Base-by-base conservation (phyloP, 345 rosid species). In the Mercurialis annua region DNA sequence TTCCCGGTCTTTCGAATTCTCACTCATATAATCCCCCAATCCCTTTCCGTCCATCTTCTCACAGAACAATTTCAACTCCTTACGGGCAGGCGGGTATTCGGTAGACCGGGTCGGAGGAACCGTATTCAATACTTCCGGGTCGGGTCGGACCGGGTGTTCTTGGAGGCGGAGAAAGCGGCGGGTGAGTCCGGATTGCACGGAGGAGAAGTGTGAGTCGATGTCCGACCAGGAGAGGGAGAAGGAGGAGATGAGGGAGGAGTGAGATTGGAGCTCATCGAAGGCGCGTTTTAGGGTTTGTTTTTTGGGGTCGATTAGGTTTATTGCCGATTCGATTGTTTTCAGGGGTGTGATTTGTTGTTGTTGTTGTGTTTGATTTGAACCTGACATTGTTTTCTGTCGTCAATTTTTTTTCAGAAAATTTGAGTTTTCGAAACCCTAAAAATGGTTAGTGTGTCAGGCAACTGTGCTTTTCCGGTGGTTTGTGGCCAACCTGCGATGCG, bases 151-250 rank as follows among this genome's bases (percentile, higher is more conserved):
- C n/a, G 86, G 81, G n/a, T n/a, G n/a, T n/a, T n/a, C n/a, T 31
- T 83, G 81, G 68, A 87, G 87, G 69, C 70, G 70, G 33, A 72
- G 79, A 75, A 89, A 76, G 3, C 91, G 85, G 48, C 36, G 75
- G 20, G 70, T 50, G 74, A 84, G 73, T 40, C 78, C 71, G 66
- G 73, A 21, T 52, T 85, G 84, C 26, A 77, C 61, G 52, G 86
- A 64, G 73, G 87, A 44, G 70, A 90, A 86, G 82, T 88, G 87
- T 20, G 89, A 56, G 57, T 88, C 91, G 78, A 92, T 59, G 57
- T 85, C 89, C 55, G 87, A 62, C 95, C 97, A 90, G n/a, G 86
- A 67, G 60, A 86, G 75, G 2, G 83, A 29, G 65, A 81, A 77
- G 31, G 90, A 75, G 14, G 86, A 76, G 50, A 78, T 83, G 58